Base-by-base conservation (phyloP, 345 rosid genomes). In the Citrus sinensis region DNA sequence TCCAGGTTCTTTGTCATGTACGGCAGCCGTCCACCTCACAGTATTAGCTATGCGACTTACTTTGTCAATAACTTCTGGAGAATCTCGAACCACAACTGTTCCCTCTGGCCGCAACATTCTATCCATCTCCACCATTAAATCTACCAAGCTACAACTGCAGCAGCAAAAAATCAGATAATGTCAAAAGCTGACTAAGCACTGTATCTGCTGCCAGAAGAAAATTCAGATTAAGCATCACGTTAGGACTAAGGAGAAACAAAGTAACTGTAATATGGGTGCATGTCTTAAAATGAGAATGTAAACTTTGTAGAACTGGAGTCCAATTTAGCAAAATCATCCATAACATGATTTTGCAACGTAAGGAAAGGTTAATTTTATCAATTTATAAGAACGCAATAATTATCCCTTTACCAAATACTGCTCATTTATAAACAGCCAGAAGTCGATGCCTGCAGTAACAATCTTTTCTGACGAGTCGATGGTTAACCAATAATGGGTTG, bases 81-180 rank as follows among this genome's bases (percentile, higher is more conserved):
- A 81, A 80, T 92, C 98, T 51, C 94, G 88, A 65, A 96, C 86
- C 71, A 96, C 67, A 58, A 94, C 97, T 2, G 86, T 91, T 65
- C 97, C 99, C 79, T 88, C 91, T 20, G 98, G 97, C 61, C 97
- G 98, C 85, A 96, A 70, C 67, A 94, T 92, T 37, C 99, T 81
- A 74, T 96, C 99, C 88, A 96, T 91, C 87, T 96, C 99, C 64
- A 94, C 94, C 91, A 96, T 87, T 69, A 96, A 67, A 85, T 94
- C 97, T 72, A 90, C 97, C 55, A 96, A 88, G 84, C 84, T 87
- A 88, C 99, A 96, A 87, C 99, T 95, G 91, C 82, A 84, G 32
- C 32, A 74, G 24, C 39, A 59, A 54, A 42, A 76, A 20, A 80
- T 74, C 7, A 20, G 62, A 55, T 65, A 17, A 56, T 19, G 24